A percentile compares a stretch with the other conserved stretches of the same genome.
phyloP scores from a whole-genome alignment of 495 filamentous ascomycete genomes.

The Aspergillus sclerotiicarbonarius region DNA sequence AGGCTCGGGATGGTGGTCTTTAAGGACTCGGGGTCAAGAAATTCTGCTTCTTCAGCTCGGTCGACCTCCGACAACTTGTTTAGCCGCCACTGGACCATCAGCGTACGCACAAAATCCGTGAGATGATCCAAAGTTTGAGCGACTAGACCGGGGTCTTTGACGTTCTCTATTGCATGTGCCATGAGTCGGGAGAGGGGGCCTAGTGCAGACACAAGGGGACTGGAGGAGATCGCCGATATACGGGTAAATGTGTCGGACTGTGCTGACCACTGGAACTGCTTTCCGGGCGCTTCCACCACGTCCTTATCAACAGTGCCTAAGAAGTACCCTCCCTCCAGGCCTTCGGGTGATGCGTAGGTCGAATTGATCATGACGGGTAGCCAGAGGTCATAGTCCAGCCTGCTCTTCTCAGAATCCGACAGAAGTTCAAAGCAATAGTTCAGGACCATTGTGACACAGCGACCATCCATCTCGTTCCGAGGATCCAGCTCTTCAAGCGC shows the following conservation, averaged over 20 bases:
- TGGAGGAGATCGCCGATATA: constrained; percentile 54
- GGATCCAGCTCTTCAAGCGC: constrained; percentile 57
- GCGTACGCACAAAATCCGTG: constrained; percentile 62
- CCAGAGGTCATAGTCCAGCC: constrained; percentile 74
- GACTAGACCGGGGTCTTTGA: constrained; percentile 57
- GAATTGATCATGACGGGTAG: constrained; percentile 68
- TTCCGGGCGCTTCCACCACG: constrained; percentile 58
- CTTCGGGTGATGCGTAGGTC: constrained; percentile 66
- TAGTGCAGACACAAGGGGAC: constrained; percentile 73
- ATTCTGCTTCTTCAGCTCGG: constrained; percentile 65
- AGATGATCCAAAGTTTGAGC: constrained; percentile 69
- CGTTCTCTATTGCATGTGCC: constrained; percentile 68
- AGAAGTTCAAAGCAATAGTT: constrained; percentile 77
- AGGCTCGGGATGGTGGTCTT: constrained; percentile 68
- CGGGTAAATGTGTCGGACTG: constrained; percentile 57
- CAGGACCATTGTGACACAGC: constrained; percentile 67
- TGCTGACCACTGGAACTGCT: constrained; percentile 70
- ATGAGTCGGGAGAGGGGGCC: constrained; percentile 76
- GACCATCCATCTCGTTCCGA: constrained; percentile 54
- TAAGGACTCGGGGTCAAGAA: constrained; percentile 67
- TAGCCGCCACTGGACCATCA: constrained; percentile 79
- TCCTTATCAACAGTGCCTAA: constrained; percentile 75
- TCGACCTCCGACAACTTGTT: constrained; percentile 86
- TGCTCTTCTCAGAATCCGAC: constrained; percentile 50
- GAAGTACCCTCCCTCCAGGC: constrained; percentile 81